Conservation (phyloP, 352 stramenopile species). For the Thalassiosira sp. region DNA sequence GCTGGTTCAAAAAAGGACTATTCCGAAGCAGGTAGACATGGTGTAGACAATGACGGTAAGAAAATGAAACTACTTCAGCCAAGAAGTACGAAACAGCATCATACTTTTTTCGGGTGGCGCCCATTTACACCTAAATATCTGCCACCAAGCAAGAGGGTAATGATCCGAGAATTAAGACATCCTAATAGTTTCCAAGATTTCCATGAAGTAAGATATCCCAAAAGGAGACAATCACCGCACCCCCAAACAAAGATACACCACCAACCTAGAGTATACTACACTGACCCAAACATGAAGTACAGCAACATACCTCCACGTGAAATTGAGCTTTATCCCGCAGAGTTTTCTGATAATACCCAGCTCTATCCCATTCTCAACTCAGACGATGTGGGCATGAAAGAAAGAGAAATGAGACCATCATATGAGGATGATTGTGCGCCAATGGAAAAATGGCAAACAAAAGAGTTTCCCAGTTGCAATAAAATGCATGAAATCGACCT, state of each 20-base stretch:
- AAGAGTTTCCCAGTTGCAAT: conserved; percentile 71
- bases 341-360: conserved; percentile 8
- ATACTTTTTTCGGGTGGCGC: no score
- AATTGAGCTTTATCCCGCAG: not conserved
- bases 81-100: not conserved
- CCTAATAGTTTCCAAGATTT: no score
- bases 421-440: conserved; percentile 63
- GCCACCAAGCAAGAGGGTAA: not conserved
- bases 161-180: no score
- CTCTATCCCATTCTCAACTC: conserved; percentile 43
- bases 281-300: not conserved
- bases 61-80: not conserved
- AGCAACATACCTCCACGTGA: not conserved
- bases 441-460: conserved; percentile 78
- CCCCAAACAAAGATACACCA: not conserved
- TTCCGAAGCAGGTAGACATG: no score
- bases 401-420: conserved; percentile 56
- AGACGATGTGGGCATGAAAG: conserved; percentile 43
- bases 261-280: not conserved
- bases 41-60: no score
- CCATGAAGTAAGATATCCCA: not conserved
- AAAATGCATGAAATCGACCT: conserved; percentile 67
- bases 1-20: no score
- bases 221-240: not conserved
- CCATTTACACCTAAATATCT: no score